These are phyloP conservation scores for Backusella morwellensis DNA, from an alignment of 192 early-diverging fungal species.

Conservation along the genomic window DNA sequence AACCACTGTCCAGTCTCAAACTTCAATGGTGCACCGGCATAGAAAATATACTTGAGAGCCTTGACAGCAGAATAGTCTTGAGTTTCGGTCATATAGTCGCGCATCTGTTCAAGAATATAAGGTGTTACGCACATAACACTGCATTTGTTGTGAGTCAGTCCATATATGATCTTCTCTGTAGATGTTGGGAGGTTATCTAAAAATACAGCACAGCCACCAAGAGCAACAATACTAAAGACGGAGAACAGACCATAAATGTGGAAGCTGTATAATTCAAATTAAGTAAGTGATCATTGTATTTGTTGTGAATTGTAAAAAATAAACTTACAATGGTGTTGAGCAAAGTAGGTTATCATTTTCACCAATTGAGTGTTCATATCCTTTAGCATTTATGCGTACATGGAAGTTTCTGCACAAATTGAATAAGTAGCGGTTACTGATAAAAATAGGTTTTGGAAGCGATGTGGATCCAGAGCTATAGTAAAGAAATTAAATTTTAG, in stretches of 20 bases:
- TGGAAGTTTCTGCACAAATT: background rate
- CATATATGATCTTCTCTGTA: background rate
- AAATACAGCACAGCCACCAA: background rate
- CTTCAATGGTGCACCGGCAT: background rate
- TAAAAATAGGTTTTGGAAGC: background rate
- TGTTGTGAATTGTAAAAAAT: background rate
- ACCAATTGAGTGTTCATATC: background rate
- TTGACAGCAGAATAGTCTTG: background rate
- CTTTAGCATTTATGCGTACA: background rate
- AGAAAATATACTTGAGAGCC: background rate
- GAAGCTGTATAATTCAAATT: background rate
- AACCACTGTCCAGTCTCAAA: background rate
- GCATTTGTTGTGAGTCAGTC: background rate
- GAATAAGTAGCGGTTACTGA: background rate
- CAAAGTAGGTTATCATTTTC: background rate
- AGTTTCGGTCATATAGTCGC: background rate
- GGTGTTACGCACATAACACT: background rate
- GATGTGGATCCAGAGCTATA: slow-evolving; percentile 10
- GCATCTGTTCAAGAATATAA: background rate
- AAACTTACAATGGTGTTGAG: background rate
- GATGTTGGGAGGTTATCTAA: background rate
- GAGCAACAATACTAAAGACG: background rate
- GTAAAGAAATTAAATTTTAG: background rate
- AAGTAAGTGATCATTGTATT: background rate
- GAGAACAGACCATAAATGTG: background rate